Evolutionary conservation across 1,139 yeast genomes (phyloP).

Genomic region (Candida anutae): DNA sequence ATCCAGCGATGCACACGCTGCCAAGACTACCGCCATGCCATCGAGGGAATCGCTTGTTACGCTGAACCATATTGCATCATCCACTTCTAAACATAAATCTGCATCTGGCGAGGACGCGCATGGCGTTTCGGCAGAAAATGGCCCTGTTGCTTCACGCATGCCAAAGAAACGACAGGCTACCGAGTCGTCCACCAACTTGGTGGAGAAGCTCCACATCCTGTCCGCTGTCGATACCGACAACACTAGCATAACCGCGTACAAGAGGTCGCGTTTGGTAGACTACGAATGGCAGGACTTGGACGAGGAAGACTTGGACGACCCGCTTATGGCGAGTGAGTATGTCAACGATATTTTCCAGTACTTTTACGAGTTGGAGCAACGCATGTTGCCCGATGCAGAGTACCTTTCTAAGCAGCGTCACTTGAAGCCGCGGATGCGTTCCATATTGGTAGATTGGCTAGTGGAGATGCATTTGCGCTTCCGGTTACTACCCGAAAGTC

Average conservation of each 20-base stretch:
- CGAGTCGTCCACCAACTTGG: constrained; percentile 43
- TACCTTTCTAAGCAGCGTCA: constrained; percentile 71
- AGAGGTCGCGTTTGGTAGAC: constrained; percentile 33
- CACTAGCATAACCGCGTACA: constrained; percentile 14
- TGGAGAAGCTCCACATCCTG: constrained; percentile 28
- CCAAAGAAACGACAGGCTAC: constrained; percentile 54
- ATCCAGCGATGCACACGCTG: constrained; percentile 4
- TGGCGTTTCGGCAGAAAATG: not conserved
- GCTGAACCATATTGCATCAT: constrained; percentile 2
- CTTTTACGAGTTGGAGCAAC: constrained; percentile 63
- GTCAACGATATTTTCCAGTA: constrained; percentile 81
- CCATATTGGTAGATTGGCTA: constrained; percentile 89
- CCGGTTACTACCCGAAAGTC: constrained; percentile 82
- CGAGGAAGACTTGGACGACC: constrained; percentile 86
- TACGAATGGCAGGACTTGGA: constrained; percentile 87
- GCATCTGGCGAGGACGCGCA: not conserved
- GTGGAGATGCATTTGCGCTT: constrained; percentile 87
- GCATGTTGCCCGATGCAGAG: constrained; percentile 71
- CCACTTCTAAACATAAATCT: not conserved
- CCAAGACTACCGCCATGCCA: constrained; percentile 2
- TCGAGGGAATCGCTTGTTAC: constrained; percentile 1
- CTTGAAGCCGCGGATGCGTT: constrained; percentile 78
- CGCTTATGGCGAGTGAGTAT: constrained; percentile 91
- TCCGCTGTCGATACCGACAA: constrained; percentile 3
- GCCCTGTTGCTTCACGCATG: constrained; percentile 31